Conservation (phyloP, 176 grass and related monocot genomes). For the Avena atlantica region DNA sequence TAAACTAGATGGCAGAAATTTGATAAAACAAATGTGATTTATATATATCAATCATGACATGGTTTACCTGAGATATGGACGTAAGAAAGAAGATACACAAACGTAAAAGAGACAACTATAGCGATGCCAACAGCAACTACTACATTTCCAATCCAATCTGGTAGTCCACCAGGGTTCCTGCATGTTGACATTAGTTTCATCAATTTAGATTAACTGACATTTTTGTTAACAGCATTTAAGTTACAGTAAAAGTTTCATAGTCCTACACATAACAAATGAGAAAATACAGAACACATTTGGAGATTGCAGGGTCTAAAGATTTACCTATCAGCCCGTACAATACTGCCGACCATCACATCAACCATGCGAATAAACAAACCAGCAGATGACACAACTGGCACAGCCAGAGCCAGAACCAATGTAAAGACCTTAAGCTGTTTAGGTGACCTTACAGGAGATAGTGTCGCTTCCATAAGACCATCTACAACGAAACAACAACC, state of each 20-base stretch:
- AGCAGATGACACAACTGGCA: conserved; percentile 73
- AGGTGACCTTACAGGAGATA: conserved; percentile 72
- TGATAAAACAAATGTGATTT: not conserved
- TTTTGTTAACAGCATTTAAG: conserved; percentile 11
- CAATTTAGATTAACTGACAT: conserved; percentile 24
- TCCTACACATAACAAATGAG: not conserved
- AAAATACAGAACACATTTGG: conserved; percentile 23
- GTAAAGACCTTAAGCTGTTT: conserved; percentile 91
- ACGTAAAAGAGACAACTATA: conserved; percentile 63
- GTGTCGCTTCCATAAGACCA: conserved; percentile 96
- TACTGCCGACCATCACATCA: conserved; percentile 72
- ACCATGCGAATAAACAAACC: conserved; percentile 71
- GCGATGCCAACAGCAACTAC: conserved; percentile 71
- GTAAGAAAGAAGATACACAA: conserved; percentile 97
- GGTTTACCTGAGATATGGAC: conserved; percentile 88
- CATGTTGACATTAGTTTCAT: conserved; percentile 31
- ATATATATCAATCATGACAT: conserved; percentile 39
- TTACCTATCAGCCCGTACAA: conserved; percentile 87
- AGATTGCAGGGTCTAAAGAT: conserved; percentile 27
- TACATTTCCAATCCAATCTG: conserved; percentile 84
- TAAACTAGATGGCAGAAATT: conserved; percentile 18
- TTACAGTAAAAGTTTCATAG: not conserved
- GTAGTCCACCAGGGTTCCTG: conserved; percentile 86
- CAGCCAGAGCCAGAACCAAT: conserved; percentile 70
- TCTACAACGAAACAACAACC: conserved; percentile 58